A percentile compares a stretch with the other conserved stretches of the same genome.
These are phyloP conservation scores for Stephanodiscus minutulus DNA, from an alignment of 108 stramenopile genomes.

Conservation along the genomic window DNA sequence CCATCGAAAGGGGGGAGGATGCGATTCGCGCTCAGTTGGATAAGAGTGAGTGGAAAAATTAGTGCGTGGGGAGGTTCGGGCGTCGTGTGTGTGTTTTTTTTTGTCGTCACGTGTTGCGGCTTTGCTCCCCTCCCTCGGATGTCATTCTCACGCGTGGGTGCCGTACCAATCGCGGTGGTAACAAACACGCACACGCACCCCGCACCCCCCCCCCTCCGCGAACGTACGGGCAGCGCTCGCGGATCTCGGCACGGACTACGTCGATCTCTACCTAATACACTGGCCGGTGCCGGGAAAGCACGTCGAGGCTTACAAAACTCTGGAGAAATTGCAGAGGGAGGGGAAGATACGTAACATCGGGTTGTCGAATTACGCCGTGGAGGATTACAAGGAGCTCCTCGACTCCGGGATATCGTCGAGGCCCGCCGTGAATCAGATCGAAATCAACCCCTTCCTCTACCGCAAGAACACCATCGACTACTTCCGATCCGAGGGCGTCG, in stretches of 20 bases:
- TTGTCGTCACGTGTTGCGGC: neutral
- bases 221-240: conserved; percentile 43
- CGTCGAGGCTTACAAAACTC: conserved; percentile 81
- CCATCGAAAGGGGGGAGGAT: conserved; percentile 78
- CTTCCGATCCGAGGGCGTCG: conserved; percentile 76
- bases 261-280: conserved; percentile 92
- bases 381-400: conserved; percentile 86
- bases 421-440: conserved; percentile 91
- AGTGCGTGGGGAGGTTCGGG: no score
- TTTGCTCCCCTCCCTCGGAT: neutral
- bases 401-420: conserved; percentile 53
- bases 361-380: conserved; percentile 73
- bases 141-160: conserved; percentile 8
- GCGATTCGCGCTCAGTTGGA: conserved; percentile 74
- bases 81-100: no score
- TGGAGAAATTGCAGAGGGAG: conserved; percentile 58
- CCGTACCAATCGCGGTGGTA: neutral
- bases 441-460: conserved; percentile 92
- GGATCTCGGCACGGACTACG: conserved; percentile 81
- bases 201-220: neutral
- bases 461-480: conserved; percentile 78
- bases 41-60: conserved; percentile 34
- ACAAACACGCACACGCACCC: neutral
- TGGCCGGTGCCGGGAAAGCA: conserved; percentile 93
- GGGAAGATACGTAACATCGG: conserved; percentile 81